These are phyloP conservation scores for Pistacia integerrima DNA, from an alignment of 345 rosid genomes.

Conservation along the genomic window DNA sequence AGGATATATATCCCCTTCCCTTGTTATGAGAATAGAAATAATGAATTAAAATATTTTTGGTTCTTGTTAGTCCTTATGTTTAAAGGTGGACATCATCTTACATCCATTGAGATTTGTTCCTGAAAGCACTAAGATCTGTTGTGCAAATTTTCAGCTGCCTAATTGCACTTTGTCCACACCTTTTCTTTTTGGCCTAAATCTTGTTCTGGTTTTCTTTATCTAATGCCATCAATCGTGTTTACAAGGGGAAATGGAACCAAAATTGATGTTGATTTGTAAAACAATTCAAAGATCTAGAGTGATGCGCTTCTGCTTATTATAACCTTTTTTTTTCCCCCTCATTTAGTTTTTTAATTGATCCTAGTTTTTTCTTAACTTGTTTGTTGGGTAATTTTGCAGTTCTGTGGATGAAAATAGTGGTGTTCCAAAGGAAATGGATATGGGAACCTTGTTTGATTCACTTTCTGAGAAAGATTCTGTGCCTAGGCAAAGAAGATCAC, in stretches of 20 bases:
- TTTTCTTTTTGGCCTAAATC: too few relatives aligned
- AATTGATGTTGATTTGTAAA: background rate
- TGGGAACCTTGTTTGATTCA: conserved; percentile 70
- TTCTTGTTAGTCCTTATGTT: too few relatives aligned
- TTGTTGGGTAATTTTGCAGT: conserved; percentile 36
- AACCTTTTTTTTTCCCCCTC: background rate
- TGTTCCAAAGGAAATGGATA: conserved; percentile 62
- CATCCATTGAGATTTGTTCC: too few relatives aligned
- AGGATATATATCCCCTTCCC: too few relatives aligned
- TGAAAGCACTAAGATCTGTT: too few relatives aligned
- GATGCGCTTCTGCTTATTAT: background rate
- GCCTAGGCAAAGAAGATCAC: conserved; percentile 57
- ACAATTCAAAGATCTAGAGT: background rate
- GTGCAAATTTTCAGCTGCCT: too few relatives aligned
- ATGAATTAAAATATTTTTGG: too few relatives aligned
- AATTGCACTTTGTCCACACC: too few relatives aligned
- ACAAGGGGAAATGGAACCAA: background rate
- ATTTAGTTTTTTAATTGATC: background rate
- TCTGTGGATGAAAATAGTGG: conserved; percentile 49
- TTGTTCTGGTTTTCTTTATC: too few relatives aligned
- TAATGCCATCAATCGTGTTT: background rate
- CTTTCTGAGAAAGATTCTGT: conserved; percentile 56
- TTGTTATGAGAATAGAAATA: too few relatives aligned
- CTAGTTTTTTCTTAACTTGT: background rate
- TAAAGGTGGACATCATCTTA: too few relatives aligned